Conservation (phyloP, 306 rosid species). For the Hylodesmum podocarpum region DNA sequence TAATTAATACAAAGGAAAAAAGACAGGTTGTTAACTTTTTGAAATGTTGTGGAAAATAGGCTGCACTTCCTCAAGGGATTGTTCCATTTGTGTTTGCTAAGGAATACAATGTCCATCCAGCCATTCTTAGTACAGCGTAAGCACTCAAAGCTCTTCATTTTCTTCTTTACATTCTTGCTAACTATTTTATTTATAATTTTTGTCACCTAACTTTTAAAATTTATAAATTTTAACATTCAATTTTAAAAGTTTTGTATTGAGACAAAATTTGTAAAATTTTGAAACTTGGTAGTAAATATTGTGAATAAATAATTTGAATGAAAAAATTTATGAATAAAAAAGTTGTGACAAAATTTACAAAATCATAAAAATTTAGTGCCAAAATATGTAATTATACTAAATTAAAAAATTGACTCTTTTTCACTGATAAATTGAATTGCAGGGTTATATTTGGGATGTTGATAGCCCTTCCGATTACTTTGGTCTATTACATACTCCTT, state of each 20-base stretch:
- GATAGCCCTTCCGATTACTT: constrained; percentile 57
- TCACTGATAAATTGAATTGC: constrained; percentile 2
- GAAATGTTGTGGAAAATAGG: constrained; percentile 42
- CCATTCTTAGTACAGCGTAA: constrained; percentile 92
- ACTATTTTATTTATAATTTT: too few relatives aligned
- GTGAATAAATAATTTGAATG: too few relatives aligned
- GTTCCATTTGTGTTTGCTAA: constrained; percentile 96
- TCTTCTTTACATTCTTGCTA: neutral
- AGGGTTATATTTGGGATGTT: constrained; percentile 68
- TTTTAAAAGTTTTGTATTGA: too few relatives aligned
- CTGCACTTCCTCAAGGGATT: constrained; percentile 98
- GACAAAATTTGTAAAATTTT: too few relatives aligned
- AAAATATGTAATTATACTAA: too few relatives aligned
- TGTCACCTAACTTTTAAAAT: too few relatives aligned
- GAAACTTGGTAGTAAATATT: too few relatives aligned
- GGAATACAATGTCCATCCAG: constrained; percentile 94
- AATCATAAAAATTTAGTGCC: too few relatives aligned
- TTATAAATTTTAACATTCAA: too few relatives aligned
- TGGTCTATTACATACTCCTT: constrained; percentile 54
- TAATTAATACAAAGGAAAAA: neutral
- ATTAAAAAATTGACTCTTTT: neutral
- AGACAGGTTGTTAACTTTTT: neutral
- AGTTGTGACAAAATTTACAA: too few relatives aligned
- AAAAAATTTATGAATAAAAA: too few relatives aligned
- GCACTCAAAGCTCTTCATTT: constrained; percentile 21